Evolutionary conservation across 2,329 filamentous ascomycete genomes (phyloP).

Genomic region (Alternaria panax): DNA sequence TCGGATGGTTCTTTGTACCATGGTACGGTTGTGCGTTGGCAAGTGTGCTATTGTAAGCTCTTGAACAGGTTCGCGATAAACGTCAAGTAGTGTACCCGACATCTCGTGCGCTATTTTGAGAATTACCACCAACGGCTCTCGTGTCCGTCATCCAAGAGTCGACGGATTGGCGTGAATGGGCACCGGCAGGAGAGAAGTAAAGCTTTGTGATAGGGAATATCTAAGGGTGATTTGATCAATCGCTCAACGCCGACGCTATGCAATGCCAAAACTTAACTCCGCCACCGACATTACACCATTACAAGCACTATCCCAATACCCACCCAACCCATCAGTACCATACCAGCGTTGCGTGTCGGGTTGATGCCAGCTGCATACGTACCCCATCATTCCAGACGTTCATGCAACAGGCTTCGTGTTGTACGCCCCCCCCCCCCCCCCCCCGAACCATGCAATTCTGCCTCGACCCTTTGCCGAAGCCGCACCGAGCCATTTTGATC

Average conservation of each 20-base stretch:
- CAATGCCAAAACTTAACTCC: conserved; percentile 22
- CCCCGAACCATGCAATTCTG: conserved; percentile 25
- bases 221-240: conserved; percentile 5
- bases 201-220: conserved; percentile 6
- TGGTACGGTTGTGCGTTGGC: background rate
- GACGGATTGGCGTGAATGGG: background rate
- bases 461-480: conserved; percentile 32
- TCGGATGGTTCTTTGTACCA: background rate
- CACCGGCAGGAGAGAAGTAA: background rate
- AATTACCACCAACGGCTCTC: background rate
- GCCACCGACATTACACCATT: conserved; percentile 10
- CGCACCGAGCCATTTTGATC: conserved; percentile 20
- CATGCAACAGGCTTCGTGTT: conserved; percentile 42
- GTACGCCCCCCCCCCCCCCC: conserved; percentile 14
- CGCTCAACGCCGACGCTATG: conserved; percentile 45
- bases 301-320: conserved; percentile 12
- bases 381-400: conserved; percentile 39
- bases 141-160: background rate
- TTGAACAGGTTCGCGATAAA: background rate
- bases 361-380: conserved; percentile 22
- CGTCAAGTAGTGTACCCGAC: background rate
- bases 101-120: background rate
- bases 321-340: conserved; percentile 7
- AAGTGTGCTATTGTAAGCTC: background rate
- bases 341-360: conserved; percentile 16